These are phyloP conservation scores for Trypanosoma lewisi DNA, from an alignment of 208 protist species.

Conservation along the genomic window DNA sequence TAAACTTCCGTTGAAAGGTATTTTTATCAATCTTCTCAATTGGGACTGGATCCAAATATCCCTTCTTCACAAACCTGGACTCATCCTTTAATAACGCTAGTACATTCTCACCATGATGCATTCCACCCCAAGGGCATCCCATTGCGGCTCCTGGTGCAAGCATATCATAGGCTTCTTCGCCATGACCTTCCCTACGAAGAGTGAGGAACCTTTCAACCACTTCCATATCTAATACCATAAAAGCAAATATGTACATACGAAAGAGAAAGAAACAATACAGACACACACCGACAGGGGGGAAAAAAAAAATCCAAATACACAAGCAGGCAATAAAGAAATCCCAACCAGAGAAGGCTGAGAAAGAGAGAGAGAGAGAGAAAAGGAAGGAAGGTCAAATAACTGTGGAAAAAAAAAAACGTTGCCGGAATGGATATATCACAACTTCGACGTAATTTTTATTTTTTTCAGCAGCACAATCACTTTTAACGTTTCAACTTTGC, in stretches of 20 bases:
- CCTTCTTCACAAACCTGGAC: conserved; percentile 68
- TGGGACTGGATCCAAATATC: conserved; percentile 70
- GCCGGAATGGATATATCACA: not conserved
- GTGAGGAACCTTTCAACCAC: conserved; percentile 80
- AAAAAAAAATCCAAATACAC: not conserved
- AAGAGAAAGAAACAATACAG: no score
- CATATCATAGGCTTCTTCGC: conserved; percentile 74
- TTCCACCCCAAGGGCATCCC: conserved; percentile 84
- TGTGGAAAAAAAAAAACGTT: not conserved
- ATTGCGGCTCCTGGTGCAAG: conserved; percentile 80
- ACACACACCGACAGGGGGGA: not conserved
- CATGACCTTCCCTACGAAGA: conserved; percentile 62
- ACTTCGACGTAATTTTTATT: not conserved
- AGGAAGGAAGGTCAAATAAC: no score
- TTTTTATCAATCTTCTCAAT: conserved; percentile 84
- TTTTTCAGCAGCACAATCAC: not conserved
- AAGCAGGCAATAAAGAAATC: not conserved
- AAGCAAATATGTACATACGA: no score
- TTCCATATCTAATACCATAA: conserved; percentile 70
- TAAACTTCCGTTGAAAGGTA: conserved; percentile 85
- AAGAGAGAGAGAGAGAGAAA: no score
- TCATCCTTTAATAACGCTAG: conserved; percentile 68
- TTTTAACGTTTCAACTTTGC: not conserved
- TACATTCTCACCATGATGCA: conserved; percentile 75
- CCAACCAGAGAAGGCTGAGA: not conserved